Base-by-base conservation (phyloP, 768 basidiomycete genomes). In the Rhodotorula diobovata region DNA sequence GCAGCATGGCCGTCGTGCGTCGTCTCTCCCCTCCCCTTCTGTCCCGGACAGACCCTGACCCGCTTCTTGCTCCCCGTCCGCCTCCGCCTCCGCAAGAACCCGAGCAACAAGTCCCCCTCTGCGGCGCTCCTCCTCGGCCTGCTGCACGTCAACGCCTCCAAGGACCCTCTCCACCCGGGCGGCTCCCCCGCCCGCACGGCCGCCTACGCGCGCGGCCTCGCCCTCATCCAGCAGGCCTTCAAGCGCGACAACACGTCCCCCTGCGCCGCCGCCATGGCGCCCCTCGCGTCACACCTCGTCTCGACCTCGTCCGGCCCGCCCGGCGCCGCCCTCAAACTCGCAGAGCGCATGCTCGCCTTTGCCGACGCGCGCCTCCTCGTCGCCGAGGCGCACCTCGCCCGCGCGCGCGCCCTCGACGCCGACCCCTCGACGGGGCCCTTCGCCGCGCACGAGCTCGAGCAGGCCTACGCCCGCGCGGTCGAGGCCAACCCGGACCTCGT, bases 341-440 rank as follows among this genome's bases (percentile, higher is more conserved):
- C 93, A 34, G 96, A 98, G 77, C 86, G 93, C 62, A 89, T 93
- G 0, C 88, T 98, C 51, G 93, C 97, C 78, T 96, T 90, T 77
- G 90, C 94, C 0, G 95, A 98, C 76, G 92, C 90, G 0, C 83
- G 91, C 43, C 85, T 90, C 0, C 83, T 95, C 25, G 84, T 94
- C 39, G 89, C 90, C 1, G 94, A 96, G 76, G 89, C 93, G 6
- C 90, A 93, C 77, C 81, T 94, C 25, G 85, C 89, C 43, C 88
- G 93, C 23, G 95, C 88, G 4, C 86, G 92, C 28, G 87, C 90
- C 6, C 84, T 87, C 23, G 92, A 94, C 75, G 86, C 87, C 3
- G 86, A 89, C 76, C 89, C 88, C 1, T 77, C 81, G 55, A 76
- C 84, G n/a, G 77, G 34, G 0, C 32, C 66, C 15, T 20, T 46